Evolutionary conservation across 345 rosid genomes (phyloP).

Genomic region (Reutealis trisperma): DNA sequence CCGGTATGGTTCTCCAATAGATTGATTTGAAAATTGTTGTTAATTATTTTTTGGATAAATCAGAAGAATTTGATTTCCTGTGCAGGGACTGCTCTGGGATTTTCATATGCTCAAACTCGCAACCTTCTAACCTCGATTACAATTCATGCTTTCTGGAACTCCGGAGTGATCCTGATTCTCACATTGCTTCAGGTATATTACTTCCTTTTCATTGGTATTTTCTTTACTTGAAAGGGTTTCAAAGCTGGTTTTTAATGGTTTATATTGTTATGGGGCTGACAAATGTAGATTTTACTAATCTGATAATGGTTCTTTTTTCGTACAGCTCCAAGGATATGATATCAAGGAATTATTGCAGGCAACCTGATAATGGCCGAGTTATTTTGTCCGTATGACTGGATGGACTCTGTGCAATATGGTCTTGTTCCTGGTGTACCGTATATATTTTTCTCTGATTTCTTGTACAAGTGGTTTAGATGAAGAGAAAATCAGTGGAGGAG

Average conservation of each 20-base stretch:
- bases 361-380: slow-evolving; percentile 16
- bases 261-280: not conserved
- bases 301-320: not conserved
- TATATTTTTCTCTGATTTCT: not conserved
- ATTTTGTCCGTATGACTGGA: not conserved
- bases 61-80: not conserved
- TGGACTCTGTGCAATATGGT: not conserved
- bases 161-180: slow-evolving; percentile 76
- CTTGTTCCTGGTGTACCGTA: not conserved
- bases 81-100: slow-evolving; percentile 70
- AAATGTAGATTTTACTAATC: not conserved
- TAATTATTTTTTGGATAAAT: not conserved
- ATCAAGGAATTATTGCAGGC: slow-evolving; percentile 77
- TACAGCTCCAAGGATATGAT: slow-evolving; percentile 81
- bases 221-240: not conserved
- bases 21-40: not conserved
- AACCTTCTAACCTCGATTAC: slow-evolving; percentile 80
- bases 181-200: slow-evolving; percentile 78
- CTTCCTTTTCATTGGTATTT: not conserved
- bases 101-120: slow-evolving; percentile 87
- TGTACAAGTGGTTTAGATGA: too few relatives aligned
- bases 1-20: not conserved
- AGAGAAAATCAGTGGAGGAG: not conserved
- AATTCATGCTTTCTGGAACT: slow-evolving; percentile 87
- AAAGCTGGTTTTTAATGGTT: not conserved